phyloP scores from a whole-genome alignment of 1,139 yeast genomes.

The Candida dubliniensis region DNA sequence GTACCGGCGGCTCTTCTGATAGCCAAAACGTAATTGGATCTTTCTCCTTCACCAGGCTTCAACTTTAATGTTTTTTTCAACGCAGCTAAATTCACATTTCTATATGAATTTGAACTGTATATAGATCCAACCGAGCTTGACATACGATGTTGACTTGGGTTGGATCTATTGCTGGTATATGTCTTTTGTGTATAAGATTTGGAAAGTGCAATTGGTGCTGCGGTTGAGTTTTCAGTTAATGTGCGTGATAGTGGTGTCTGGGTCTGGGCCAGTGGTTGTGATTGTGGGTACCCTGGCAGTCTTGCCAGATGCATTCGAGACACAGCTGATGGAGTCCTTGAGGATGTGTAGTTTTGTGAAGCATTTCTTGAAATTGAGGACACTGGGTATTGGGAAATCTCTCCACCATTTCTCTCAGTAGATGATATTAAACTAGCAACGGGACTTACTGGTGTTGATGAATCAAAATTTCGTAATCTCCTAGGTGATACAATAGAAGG shows the following conservation, averaged over 20 bases:
- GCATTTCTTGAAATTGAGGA: not conserved
- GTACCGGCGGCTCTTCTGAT: constrained; percentile 55
- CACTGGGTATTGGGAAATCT: no score
- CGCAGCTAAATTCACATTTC: constrained; percentile 40
- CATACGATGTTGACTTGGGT: constrained; percentile 20
- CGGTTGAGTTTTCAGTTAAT: constrained; percentile 1
- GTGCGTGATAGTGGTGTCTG: constrained; percentile 4
- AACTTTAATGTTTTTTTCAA: constrained; percentile 38
- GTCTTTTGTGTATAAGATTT: constrained; percentile 6
- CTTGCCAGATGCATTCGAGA: constrained; percentile 3
- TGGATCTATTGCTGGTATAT: constrained; percentile 3
- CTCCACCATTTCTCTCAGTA: no score
- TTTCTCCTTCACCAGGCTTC: constrained; percentile 52
- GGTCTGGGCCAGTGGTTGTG: constrained; percentile 1
- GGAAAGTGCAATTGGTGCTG: constrained; percentile 2
- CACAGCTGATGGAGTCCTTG: constrained; percentile 5
- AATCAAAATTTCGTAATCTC: not conserved
- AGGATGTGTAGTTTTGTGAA: not conserved
- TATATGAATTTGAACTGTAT: constrained; percentile 33
- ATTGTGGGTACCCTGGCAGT: not conserved
- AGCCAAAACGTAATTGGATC: constrained; percentile 55
- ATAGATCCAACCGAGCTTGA: constrained; percentile 40
- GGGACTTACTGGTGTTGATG: not conserved
- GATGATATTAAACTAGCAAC: no score
- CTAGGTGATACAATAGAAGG: not conserved